A percentile compares a stretch with the other conserved stretches of the same genome.
These are phyloP conservation scores for Tolypocladium ovalisporum DNA, from an alignment of 2,329 filamentous ascomycete genomes.

Conservation along the genomic window DNA sequence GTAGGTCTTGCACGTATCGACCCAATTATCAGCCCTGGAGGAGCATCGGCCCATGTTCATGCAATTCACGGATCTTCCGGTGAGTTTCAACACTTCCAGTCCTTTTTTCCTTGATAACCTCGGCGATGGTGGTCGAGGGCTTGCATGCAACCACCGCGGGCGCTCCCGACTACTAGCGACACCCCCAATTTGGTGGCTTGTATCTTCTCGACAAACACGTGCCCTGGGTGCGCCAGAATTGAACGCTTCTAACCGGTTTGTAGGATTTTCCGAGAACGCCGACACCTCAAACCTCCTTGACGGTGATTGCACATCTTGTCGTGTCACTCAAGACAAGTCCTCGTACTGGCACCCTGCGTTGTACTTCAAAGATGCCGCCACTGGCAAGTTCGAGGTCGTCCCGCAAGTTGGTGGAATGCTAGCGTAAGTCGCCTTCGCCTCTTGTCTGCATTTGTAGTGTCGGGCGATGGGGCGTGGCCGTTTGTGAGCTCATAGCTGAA, in stretches of 20 bases:
- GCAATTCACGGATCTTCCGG: conserved; percentile 65
- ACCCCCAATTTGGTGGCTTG: background rate
- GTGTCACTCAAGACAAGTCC: conserved; percentile 72
- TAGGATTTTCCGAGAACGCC: conserved; percentile 55
- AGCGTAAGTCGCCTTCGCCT: conserved; percentile 47
- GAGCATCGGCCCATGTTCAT: conserved; percentile 56
- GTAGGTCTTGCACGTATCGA: conserved; percentile 65
- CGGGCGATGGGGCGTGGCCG: background rate
- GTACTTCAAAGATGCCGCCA: conserved; percentile 60
- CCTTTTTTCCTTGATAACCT: background rate
- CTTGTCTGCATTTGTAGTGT: background rate
- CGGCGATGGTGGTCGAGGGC: background rate
- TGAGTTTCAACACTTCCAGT: conserved; percentile 34
- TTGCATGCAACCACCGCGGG: background rate
- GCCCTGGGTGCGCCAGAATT: background rate
- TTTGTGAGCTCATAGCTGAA: no score
- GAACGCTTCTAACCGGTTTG: conserved; percentile 7
- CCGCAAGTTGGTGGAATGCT: conserved; percentile 73
- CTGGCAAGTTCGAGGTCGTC: conserved; percentile 58
- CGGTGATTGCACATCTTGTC: conserved; percentile 70
- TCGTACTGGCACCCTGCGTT: conserved; percentile 75
- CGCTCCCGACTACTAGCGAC: background rate
- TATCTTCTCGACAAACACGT: background rate
- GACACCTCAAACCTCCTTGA: conserved; percentile 44
- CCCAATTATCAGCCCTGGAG: conserved; percentile 57